Base-by-base conservation (phyloP, 345 rosid species). In the Hibiscus trionum region DNA sequence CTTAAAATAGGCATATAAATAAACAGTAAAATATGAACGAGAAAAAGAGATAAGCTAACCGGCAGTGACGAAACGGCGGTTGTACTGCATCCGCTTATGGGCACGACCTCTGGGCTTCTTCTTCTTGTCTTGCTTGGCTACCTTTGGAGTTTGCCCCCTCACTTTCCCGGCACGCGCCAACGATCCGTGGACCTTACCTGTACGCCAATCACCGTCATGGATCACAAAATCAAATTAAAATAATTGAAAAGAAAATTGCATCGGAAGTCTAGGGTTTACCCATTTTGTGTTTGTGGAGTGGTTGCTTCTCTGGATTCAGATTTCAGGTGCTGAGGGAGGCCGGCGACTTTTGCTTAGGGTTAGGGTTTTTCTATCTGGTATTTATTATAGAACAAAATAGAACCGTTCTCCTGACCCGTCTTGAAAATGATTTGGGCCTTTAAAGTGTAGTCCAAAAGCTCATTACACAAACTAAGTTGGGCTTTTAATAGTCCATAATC, bases 81-180 rank as follows among this genome's bases (percentile, higher is more conserved):
- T 93, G 88, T 93, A 90, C 77, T 93, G 98, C 88, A 93, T 79
- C 15, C 94, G 77, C 76, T 93, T 88, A 84, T 93, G 74, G 12
- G 98, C 98, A 61, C 96, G 95, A 16, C 98, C 98, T 0, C 94
- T 88, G 4, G 98, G 96, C 87, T 88, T 79, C 91, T 93, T 90
- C 86, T 93, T 93, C 85, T 90, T 90, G 84, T 93, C 97, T 61
- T 93, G 97, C 80, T 86, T 86, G 0, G 95, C 96, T 21, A 88
- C 95, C 79, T 92, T 90, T 1, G 96, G 97, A 0, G 97, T 92
- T 76, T 90, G 94, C 17, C 91, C 94, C 70, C 92, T 86, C 78
- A 92, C 97, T 84, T 92, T 92, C 60, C 97, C 97, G 47, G 97
- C 97, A 74, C 97, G 97, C 72, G 96, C 96, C 72, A 83, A 50